Conservation (phyloP, 2,329 filamentous ascomycete species). For the Hortaea werneckii region DNA sequence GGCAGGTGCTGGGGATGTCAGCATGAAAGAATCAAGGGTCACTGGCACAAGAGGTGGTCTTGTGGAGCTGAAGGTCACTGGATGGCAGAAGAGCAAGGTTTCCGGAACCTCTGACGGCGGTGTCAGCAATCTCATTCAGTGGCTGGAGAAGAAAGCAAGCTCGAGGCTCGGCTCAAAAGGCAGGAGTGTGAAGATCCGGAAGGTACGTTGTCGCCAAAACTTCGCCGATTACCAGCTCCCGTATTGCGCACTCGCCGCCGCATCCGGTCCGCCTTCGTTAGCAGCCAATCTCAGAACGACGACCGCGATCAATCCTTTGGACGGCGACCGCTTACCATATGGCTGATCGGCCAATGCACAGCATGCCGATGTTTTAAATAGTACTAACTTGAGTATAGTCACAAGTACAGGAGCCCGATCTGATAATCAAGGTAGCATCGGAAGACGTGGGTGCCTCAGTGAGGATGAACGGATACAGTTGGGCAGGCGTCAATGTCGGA, state of each 20-base stretch:
- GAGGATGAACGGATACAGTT: slow-evolving; percentile 32
- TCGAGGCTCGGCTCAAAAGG: slow-evolving; percentile 21
- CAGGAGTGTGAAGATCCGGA: slow-evolving; percentile 28
- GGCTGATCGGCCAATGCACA: slow-evolving; percentile 5
- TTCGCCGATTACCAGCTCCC: slow-evolving; percentile 3
- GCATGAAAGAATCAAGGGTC: slow-evolving; percentile 14
- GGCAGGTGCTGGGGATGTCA: slow-evolving; percentile 20
- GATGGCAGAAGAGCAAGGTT: slow-evolving; percentile 31
- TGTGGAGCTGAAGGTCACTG: slow-evolving; percentile 30
- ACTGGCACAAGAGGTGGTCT: slow-evolving; percentile 10
- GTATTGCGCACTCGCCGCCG: slow-evolving; percentile 6
- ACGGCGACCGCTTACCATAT: slow-evolving; percentile 5
- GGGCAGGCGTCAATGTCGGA: slow-evolving; percentile 29
- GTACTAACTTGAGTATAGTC: slow-evolving; percentile 23
- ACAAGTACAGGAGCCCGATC: slow-evolving; percentile 24
- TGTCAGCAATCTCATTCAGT: slow-evolving; percentile 27
- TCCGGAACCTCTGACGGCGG: slow-evolving; percentile 25
- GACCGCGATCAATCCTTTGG: slow-evolving; percentile 13
- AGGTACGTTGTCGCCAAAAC: slow-evolving; percentile 20
- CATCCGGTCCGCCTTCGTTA: slow-evolving; percentile 22
- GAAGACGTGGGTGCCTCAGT: slow-evolving; percentile 26
- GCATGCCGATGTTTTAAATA: neutral
- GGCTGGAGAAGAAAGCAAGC: slow-evolving; percentile 31
- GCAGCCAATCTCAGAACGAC: slow-evolving; percentile 21
- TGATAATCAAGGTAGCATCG: slow-evolving; percentile 28